Conservation (phyloP, 345 rosid species). For the Murraya paniculata region DNA sequence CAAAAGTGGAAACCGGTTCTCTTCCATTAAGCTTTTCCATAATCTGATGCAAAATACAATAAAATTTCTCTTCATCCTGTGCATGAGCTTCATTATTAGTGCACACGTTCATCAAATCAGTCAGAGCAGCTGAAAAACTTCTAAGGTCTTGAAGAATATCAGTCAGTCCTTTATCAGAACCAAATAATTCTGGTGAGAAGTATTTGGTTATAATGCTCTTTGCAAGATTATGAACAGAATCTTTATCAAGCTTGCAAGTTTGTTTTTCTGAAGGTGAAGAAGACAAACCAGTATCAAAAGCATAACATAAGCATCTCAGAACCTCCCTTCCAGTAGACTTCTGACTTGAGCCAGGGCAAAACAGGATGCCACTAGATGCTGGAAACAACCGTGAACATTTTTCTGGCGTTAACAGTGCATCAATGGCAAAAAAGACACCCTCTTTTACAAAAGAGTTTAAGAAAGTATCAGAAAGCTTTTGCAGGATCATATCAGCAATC, state of each 20-base stretch:
- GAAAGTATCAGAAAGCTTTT: conserved; percentile 59
- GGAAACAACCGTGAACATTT: conserved; percentile 50
- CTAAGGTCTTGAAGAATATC: conserved; percentile 78
- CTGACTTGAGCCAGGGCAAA: conserved; percentile 43
- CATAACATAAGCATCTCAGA: conserved; percentile 77
- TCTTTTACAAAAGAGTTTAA: conserved; percentile 76
- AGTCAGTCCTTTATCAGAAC: conserved; percentile 68
- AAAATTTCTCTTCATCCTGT: conserved; percentile 51
- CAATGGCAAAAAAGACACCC: conserved; percentile 78
- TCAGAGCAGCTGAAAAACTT: conserved; percentile 55
- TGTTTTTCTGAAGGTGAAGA: conserved; percentile 36
- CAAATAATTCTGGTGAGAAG: conserved; percentile 54
- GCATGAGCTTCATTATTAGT: conserved; percentile 25
- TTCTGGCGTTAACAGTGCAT: conserved; percentile 55
- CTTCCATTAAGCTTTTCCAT: conserved; percentile 63
- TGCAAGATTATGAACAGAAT: conserved; percentile 63
- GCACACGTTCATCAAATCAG: conserved; percentile 41
- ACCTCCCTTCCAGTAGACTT: conserved; percentile 47
- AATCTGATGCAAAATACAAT: conserved; percentile 46
- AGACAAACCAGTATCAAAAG: conserved; percentile 43
- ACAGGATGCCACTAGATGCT: conserved; percentile 35
- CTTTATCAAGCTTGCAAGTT: conserved; percentile 66
- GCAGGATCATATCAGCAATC: conserved; percentile 66
- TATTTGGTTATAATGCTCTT: conserved; percentile 55
- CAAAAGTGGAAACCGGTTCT: conserved; percentile 89